Evolutionary conservation across 345 rosid genomes (phyloP).

Genomic region (Eucalyptus sp.): DNA sequence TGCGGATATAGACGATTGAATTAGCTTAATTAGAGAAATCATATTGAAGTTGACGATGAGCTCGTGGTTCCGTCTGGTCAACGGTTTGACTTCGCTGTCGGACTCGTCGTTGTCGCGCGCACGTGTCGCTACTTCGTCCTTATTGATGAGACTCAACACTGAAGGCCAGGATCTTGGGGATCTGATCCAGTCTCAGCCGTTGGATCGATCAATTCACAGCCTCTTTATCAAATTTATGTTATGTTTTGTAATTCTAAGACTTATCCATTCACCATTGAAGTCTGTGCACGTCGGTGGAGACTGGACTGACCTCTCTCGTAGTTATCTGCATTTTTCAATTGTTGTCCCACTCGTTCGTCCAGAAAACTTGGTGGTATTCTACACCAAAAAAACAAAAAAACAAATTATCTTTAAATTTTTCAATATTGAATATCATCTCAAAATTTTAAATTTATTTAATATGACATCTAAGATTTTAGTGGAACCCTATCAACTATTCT

Average conservation of each 20-base stretch:
- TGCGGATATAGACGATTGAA: background rate
- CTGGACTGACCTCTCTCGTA: background rate
- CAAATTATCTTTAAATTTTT: fast-evolving
- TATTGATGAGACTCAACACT: background rate
- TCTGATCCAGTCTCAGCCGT: background rate
- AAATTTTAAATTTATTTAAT: background rate
- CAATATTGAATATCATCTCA: fast-evolving
- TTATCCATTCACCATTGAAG: background rate
- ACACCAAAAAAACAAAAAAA: too few species aligned
- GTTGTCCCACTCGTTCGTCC: background rate
- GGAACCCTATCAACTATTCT: fast-evolving
- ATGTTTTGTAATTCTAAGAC: background rate
- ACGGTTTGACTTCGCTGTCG: background rate
- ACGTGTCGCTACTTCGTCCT: background rate
- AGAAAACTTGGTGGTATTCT: background rate
- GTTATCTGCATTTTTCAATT: background rate
- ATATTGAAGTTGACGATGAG: background rate
- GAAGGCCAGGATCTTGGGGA: background rate
- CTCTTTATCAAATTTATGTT: background rate
- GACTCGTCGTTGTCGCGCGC: background rate
- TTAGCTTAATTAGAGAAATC: background rate
- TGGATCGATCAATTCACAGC: background rate
- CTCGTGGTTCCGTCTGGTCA: background rate
- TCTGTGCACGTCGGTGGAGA: background rate
- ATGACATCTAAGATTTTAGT: fast-evolving